Evolutionary conservation across 257 asterid species (phyloP).

Genomic region (Linaria vulgaris): DNA sequence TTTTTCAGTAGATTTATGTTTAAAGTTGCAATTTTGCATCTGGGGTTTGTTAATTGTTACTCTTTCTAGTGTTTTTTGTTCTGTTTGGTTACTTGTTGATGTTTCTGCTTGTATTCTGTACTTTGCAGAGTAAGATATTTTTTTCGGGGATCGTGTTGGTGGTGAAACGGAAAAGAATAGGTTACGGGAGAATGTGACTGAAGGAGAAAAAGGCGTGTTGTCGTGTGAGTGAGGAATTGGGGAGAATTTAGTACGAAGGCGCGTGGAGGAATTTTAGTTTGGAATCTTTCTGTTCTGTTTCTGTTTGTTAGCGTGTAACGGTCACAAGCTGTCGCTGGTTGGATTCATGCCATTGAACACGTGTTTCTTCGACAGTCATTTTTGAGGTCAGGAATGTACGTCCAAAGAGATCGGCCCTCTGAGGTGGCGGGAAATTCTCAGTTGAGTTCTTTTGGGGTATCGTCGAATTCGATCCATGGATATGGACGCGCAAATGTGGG

Average conservation of each 20-base stretch:
- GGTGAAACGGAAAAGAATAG: background rate
- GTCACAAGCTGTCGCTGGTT: conserved; percentile 33
- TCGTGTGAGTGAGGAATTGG: conserved; percentile 5
- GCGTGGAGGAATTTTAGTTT: conserved; percentile 3
- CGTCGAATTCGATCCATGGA: conserved; percentile 60
- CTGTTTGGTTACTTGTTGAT: background rate
- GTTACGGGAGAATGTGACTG: conserved; percentile 10
- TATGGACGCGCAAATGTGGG: conserved; percentile 50
- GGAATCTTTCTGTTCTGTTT: background rate
- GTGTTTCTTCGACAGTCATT: conserved; percentile 65
- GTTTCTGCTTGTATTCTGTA: conserved; percentile 6
- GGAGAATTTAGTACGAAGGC: background rate
- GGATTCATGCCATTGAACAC: conserved; percentile 35
- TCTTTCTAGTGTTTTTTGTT: conserved; percentile 4
- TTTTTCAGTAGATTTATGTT: background rate
- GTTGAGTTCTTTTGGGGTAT: conserved; percentile 66
- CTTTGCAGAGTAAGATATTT: conserved; percentile 24
- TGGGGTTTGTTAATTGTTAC: background rate
- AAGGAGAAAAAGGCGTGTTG: background rate
- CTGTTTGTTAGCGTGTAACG: background rate
- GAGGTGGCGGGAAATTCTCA: conserved; percentile 68
- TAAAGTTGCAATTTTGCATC: background rate
- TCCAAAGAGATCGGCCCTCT: conserved; percentile 75
- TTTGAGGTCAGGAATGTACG: conserved; percentile 77
- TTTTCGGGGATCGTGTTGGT: conserved; percentile 1